phyloP scores from a whole-genome alignment of 352 stramenopile genomes.

The Globisporangium canariense region DNA sequence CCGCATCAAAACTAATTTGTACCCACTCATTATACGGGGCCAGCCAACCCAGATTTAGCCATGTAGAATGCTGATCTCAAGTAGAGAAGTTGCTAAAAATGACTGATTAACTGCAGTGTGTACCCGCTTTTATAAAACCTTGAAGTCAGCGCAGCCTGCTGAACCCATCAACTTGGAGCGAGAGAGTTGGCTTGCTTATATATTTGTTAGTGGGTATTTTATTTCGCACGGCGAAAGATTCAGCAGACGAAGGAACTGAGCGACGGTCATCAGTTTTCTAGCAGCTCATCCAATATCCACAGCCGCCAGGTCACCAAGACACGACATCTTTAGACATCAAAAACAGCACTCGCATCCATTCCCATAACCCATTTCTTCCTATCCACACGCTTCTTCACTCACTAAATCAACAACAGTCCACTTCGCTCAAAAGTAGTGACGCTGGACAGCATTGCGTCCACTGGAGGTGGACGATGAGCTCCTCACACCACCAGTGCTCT shows the following conservation, averaged over 20 bases:
- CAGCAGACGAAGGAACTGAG: neutral
- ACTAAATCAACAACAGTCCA: neutral
- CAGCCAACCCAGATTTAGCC: neutral
- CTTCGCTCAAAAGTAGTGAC: neutral
- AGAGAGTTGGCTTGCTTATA: slow-evolving; percentile 4
- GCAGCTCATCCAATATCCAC: neutral
- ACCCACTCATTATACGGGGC: neutral
- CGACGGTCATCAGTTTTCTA: neutral
- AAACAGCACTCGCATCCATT: neutral
- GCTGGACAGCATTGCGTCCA: neutral
- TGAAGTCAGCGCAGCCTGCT: slow-evolving; percentile 2
- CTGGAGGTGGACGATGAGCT: neutral
- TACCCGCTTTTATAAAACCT: slow-evolving; percentile 3
- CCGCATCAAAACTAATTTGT: neutral
- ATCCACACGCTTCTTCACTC: neutral
- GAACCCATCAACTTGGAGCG: slow-evolving; percentile 7
- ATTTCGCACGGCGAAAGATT: neutral
- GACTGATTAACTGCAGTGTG: neutral
- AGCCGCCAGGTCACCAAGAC: neutral
- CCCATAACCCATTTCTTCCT: neutral
- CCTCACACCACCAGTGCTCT: neutral
- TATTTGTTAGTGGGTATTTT: slow-evolving; percentile 11
- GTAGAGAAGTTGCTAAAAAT: neutral
- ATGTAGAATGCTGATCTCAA: neutral
- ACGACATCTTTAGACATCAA: neutral